Evolutionary conservation across 2,329 filamentous ascomycete genomes (phyloP).

Genomic region (Botrytis pseudocinerea): DNA sequence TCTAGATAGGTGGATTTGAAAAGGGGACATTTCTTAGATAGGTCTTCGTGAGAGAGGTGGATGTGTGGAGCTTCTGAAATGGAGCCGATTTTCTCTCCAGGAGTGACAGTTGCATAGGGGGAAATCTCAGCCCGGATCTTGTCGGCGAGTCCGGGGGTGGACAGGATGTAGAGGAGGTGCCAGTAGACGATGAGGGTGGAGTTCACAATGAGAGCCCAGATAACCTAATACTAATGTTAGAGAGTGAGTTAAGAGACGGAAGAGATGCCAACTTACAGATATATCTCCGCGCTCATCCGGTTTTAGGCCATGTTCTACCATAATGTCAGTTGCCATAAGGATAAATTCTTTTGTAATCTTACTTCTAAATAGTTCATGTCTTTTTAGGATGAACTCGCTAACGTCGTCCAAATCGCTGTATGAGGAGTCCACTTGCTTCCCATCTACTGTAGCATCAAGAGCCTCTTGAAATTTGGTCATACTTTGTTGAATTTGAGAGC

Average conservation of each 20-base stretch:
- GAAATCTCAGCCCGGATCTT: conserved; percentile 49
- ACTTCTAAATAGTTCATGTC: conserved; percentile 45
- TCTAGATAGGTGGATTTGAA: conserved; percentile 50
- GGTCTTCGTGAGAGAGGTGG: conserved; percentile 44
- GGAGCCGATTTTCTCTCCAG: conserved; percentile 37
- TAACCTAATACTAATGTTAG: conserved; percentile 38
- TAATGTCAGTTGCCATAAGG: conserved; percentile 24
- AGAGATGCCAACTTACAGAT: conserved; percentile 36
- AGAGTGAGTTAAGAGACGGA: neutral
- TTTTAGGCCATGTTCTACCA: conserved; percentile 4
- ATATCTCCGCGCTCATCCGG: conserved; percentile 46
- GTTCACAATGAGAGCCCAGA: conserved; percentile 58
- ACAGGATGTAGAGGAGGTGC: conserved; percentile 50
- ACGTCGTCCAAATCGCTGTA: conserved; percentile 52
- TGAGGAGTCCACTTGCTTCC: conserved; percentile 44
- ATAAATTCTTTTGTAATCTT: conserved; percentile 33
- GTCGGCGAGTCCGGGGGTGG: conserved; percentile 44
- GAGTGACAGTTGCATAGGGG: conserved; percentile 44
- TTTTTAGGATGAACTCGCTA: conserved; percentile 47
- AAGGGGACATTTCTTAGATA: conserved; percentile 48
- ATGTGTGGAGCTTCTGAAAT: conserved; percentile 43
- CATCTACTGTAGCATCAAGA: conserved; percentile 46
- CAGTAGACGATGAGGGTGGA: conserved; percentile 54
- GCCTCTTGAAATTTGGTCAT: conserved; percentile 47
- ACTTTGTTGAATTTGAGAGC: conserved; percentile 45